Base-by-base conservation (phyloP, 352 stramenopile species). In the Phytophthora sojae region DNA sequence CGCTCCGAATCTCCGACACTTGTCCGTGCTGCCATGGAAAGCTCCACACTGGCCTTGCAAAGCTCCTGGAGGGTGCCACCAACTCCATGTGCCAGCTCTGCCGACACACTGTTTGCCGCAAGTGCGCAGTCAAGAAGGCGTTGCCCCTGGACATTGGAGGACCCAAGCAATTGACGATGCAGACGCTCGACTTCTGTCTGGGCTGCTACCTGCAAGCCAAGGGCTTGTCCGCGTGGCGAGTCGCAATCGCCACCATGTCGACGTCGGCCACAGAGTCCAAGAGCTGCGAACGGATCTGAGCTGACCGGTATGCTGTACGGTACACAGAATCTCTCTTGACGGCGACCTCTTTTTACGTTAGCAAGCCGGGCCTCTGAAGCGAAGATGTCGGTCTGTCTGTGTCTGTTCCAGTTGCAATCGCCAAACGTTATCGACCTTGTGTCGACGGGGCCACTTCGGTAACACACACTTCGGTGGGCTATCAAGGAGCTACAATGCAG, bases 121-220 rank as follows among this genome's bases (percentile, higher is more conserved):
- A 82, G 64, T 90, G 82, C 57, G 69, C 72, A 0, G 80, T 88
- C 9, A 71, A 72, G 68, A 88, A 87, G 67, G 64, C 69, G 1
- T 12, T 79, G 9, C 60, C 66, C 6, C 15, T 83, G 23, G 56
- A 71, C 14, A 50, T 60, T 6, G 45, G 9, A 45, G 50, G 60
- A 5, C 26, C 44, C 5, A 61, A 60, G 17, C 17, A 82, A 3
- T 25, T 67, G 29, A 69, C 73, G 6, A 69, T 71, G 37, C 78
- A 77, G 19, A 17, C 57, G 23, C 55, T 89, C 29, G 60, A 76
- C 39, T 92, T 90, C 56, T 91, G 85, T 57, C 53, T 83, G 25
- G 64, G 55, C 25, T 92, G 85, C 71, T 77, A 86, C 11, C 49
- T 90, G 6, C 61, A 84, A 58, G 75, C 79, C 56, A 84, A 80